Conservation (phyloP, 2,329 filamentous ascomycete genomes). For the Alternaria solani region DNA sequence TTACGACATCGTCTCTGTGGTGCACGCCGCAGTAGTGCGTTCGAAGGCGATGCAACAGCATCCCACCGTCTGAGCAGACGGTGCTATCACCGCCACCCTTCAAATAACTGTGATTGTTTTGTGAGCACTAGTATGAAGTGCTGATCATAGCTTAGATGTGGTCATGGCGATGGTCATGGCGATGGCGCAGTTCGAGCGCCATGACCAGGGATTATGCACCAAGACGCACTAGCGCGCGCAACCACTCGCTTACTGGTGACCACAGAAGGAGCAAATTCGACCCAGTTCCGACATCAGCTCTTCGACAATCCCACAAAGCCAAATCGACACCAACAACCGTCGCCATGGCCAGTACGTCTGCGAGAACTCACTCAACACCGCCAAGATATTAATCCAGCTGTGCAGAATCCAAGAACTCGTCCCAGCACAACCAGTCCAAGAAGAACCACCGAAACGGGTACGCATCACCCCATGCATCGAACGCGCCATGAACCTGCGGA, state of each 20-base stretch:
- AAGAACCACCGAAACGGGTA: constrained; percentile 99
- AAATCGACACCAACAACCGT: constrained; percentile 52
- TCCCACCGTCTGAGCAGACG: neutral
- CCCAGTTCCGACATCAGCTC: constrained; percentile 22
- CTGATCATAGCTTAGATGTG: neutral
- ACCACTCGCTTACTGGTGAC: constrained; percentile 20
- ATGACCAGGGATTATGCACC: neutral
- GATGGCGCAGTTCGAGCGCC: neutral
- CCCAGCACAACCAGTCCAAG: constrained; percentile 97
- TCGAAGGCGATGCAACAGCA: neutral
- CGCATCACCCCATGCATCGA: constrained; percentile 50
- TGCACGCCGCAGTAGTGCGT: neutral
- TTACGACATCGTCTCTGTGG: neutral
- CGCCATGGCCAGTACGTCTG: constrained; percentile 75
- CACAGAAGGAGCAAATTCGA: constrained; percentile 12
- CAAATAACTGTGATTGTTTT: neutral
- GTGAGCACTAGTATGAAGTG: neutral
- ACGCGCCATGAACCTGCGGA: constrained; percentile 17
- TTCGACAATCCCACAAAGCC: constrained; percentile 40
- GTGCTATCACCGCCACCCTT: neutral
- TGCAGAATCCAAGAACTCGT: constrained; percentile 99
- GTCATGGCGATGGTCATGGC: neutral
- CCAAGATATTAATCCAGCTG: constrained; percentile 22
- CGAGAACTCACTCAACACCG: neutral
- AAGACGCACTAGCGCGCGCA: constrained; percentile 18